Base-by-base conservation (phyloP, 2,329 filamentous ascomycete species). In the Truncatella angustata region DNA sequence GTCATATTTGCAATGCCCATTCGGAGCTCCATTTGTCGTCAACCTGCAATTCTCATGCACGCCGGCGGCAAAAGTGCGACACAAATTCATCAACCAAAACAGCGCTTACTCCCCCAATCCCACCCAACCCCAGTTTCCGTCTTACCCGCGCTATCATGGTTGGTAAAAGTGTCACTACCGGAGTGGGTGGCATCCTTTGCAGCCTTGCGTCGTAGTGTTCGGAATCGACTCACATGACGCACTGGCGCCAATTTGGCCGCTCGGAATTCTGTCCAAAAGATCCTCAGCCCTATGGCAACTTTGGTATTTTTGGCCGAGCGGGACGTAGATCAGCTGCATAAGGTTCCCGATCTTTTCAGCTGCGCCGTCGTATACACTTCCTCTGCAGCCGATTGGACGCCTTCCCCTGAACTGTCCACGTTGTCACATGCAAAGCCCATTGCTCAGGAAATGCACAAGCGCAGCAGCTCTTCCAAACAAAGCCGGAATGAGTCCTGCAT, bases 101-200 rank as follows among this genome's bases (percentile, higher is more conserved):
- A 35, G 43, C 43, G 43, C 43, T 46, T 46, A 46, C 43, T 46
- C 43, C 43, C 43, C 43, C 43, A 46, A 46, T 46, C 26, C 43
- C 43, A 46, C 26, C 30, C 16, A 11, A 21, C 20, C 14, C 12
- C 26, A 46, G 24, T n/a, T 32, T 46, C 43, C 28, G 43, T 46
- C 28, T 46, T 32, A 46, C 43, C 43, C 43, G 43, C 43, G 28
- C n/a, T 12, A 23, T 10, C 24, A 26, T 43, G 40, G 28, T 23
- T 23, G 28, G 16, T 23, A n/a, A n/a, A n/a, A n/a, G n/a, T n/a
- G n/a, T n/a, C n/a, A n/a, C n/a, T n/a, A n/a, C n/a, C n/a, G n/a
- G n/a, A n/a, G n/a, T n/a, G n/a, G n/a, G n/a, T n/a, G n/a, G n/a
- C n/a, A n/a, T n/a, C n/a, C n/a, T n/a, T n/a, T n/a, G n/a, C n/a